A percentile compares a stretch with the other conserved stretches of the same genome.
phyloP scores from a whole-genome alignment of 345 rosid genomes.

The Rhizophora apiculata region DNA sequence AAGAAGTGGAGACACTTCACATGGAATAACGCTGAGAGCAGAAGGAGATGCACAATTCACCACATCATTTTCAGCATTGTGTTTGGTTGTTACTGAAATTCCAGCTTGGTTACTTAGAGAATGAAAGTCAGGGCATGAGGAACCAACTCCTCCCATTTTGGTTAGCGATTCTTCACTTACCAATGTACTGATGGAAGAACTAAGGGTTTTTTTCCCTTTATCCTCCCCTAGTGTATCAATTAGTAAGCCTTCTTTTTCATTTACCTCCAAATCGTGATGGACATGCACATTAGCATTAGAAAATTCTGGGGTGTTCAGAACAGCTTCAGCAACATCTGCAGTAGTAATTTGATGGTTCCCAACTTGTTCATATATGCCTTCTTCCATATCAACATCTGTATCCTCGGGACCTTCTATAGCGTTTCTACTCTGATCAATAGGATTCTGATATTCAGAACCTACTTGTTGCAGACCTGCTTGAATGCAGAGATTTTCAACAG shows the following conservation, averaged over 20 bases:
- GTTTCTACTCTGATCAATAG: constrained; percentile 26
- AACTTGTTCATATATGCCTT: constrained; percentile 45
- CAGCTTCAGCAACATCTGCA: constrained; percentile 28
- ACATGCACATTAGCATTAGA: not conserved
- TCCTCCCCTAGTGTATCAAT: constrained; percentile 18
- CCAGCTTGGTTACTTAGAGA: constrained; percentile 8
- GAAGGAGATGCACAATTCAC: constrained; percentile 40
- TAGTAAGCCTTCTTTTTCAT: constrained; percentile 16
- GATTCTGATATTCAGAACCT: constrained; percentile 25
- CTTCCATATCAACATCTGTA: constrained; percentile 71
- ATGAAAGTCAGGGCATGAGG: constrained; percentile 27
- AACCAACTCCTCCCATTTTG: constrained; percentile 14
- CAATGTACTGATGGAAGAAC: constrained; percentile 17
- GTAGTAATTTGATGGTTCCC: constrained; percentile 22
- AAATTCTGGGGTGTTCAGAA: constrained; percentile 19
- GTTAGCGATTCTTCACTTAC: constrained; percentile 18
- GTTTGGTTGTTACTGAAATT: constrained; percentile 20
- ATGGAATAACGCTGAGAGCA: constrained; percentile 41
- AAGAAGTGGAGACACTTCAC: constrained; percentile 45
- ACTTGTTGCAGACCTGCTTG: constrained; percentile 52
- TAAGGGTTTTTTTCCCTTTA: constrained; percentile 13
- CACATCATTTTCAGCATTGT: constrained; percentile 28
- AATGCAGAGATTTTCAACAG: constrained; percentile 73
- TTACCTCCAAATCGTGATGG: constrained; percentile 10
- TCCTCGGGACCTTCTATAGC: constrained; percentile 37